Percentiles rank a stretch among this genome's conserved stretches.
Conservation (phyloP, 768 basidiomycete genomes). For the Serendipita sp. region DNA sequence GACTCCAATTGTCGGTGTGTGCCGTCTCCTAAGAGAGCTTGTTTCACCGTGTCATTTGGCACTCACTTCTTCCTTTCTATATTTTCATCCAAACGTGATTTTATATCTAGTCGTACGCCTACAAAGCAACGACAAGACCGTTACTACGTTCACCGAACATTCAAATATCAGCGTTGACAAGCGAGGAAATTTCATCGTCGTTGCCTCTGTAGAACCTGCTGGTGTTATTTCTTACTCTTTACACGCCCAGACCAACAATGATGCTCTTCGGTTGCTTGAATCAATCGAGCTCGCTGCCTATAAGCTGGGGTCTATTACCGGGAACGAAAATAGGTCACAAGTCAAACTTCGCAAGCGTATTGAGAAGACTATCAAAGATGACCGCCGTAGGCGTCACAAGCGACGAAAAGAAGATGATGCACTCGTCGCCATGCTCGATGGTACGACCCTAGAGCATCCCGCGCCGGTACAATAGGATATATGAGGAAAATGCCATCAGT, state of each 20-base stretch:
- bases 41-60: not conserved
- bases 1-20: conserved; percentile 64
- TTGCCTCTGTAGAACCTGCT: conserved; percentile 57
- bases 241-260: conserved; percentile 67
- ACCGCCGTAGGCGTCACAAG: conserved; percentile 62
- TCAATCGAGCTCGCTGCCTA: conserved; percentile 78
- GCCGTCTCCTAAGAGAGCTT: not conserved
- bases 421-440: conserved; percentile 65
- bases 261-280: conserved; percentile 64
- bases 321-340: not conserved
- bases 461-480: too few relatives aligned
- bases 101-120: conserved; percentile 41
- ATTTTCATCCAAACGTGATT: not conserved
- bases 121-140: conserved; percentile 45
- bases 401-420: conserved; percentile 72
- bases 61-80: not conserved
- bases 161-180: conserved; percentile 72
- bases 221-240: conserved; percentile 68
- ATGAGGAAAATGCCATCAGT: too few relatives aligned
- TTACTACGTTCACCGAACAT: conserved; percentile 54
- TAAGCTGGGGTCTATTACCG: conserved; percentile 5
- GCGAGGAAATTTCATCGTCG: conserved; percentile 73
- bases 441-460: conserved; percentile 21
- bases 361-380: conserved; percentile 71
- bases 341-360: conserved; percentile 54